Percentiles rank a stretch among this genome's conserved stretches.
phyloP scores from a whole-genome alignment of 2,329 filamentous ascomycete species.

The Endothia cerciana region DNA sequence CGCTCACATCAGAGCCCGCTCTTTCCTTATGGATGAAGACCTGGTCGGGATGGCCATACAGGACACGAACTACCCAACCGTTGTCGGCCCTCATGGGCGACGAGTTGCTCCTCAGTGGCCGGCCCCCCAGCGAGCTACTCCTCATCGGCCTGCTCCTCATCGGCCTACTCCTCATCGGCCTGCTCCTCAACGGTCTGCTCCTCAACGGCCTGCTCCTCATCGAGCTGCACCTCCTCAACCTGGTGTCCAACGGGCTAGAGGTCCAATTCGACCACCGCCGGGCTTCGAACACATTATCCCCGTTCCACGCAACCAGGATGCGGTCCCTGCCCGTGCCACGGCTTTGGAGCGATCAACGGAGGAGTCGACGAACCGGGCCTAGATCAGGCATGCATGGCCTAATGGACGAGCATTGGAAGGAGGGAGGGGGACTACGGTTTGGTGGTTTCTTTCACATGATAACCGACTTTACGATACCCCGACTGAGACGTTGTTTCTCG shows the following conservation, averaged over 20 bases:
- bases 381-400: neutral
- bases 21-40: slow-evolving; percentile 13
- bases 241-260: neutral
- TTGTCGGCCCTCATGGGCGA: neutral
- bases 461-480: neutral
- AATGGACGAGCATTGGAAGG: neutral
- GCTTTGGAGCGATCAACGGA: neutral
- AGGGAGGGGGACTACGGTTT: neutral
- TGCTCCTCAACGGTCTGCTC: neutral
- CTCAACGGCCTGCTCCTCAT: neutral
- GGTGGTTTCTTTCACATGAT: slow-evolving; percentile 10
- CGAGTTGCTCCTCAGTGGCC: neutral
- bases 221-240: neutral
- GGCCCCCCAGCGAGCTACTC: neutral
- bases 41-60: neutral
- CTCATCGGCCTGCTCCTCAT: neutral
- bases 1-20: slow-evolving; percentile 8
- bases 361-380: neutral
- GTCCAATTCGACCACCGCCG: neutral
- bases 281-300: neutral
- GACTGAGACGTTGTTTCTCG: neutral
- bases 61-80: neutral
- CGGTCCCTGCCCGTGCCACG: neutral
- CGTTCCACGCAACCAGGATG: neutral
- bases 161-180: neutral